A percentile compares a stretch with the other conserved stretches of the same genome.
Conservation (phyloP, 169 alveolate genomes). For the Hepatocystis sp. region DNA sequence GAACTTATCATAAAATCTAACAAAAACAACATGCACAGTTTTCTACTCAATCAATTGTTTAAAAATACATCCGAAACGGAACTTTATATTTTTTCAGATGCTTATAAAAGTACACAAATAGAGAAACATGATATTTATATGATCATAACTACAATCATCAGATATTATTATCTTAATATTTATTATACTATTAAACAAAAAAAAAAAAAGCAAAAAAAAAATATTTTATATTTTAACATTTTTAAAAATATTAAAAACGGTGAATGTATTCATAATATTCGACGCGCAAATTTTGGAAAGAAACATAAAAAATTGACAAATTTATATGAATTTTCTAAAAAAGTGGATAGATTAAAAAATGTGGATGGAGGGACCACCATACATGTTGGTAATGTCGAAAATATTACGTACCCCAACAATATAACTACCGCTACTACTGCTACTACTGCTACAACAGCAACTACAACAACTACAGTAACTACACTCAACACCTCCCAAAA, state of each 20-base stretch:
- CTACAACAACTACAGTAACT: too few species aligned
- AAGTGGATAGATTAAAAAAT: too few species aligned
- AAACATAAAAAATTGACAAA: not conserved
- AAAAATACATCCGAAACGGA: slow-evolving; percentile 15
- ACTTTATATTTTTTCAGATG: slow-evolving; percentile 50
- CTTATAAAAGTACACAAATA: slow-evolving; percentile 60
- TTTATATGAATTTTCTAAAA: slow-evolving; percentile 3
- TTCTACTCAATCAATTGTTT: slow-evolving; percentile 49
- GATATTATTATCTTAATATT: slow-evolving; percentile 54
- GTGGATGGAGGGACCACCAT: too few species aligned
- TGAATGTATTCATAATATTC: too few species aligned
- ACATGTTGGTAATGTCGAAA: too few species aligned
- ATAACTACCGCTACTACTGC: too few species aligned
- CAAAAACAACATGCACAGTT: slow-evolving; percentile 5
- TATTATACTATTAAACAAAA: slow-evolving; percentile 55
- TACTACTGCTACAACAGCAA: too few species aligned
- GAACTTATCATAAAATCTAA: slow-evolving; percentile 45
- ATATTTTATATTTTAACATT: slow-evolving; percentile 65
- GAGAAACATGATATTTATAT: slow-evolving; percentile 65
- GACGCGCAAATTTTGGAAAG: too few species aligned
- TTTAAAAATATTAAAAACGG: slow-evolving; percentile 19
- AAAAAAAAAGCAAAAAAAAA: slow-evolving; percentile 27
- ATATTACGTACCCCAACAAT: too few species aligned
- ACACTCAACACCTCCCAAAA: slow-evolving; percentile 5
- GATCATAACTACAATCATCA: slow-evolving; percentile 56